Evolutionary conservation across 306 rosid species (phyloP), one percentile per base, ranked within the genome.

Genomic region (Glycine tomentella): DNA sequence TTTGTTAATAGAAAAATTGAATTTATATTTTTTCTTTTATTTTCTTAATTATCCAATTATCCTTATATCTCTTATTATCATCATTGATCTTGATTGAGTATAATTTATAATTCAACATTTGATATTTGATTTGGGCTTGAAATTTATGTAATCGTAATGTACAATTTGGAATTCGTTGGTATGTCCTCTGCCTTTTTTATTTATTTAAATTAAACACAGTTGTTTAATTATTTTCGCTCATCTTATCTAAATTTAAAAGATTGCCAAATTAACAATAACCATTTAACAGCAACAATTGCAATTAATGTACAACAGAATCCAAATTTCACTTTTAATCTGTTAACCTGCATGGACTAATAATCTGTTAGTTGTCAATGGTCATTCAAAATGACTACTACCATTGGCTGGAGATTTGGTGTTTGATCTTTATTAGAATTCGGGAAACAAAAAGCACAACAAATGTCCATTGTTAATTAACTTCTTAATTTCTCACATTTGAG

Each of bases 21-120:
- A 34, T 34, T 34, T 0, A 34, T 3, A 34, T 0, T 34, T 2
- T 16, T 69, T 87, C 20, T 4, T 5, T 77, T 52, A 84, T 77
- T 46, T 1, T 87, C 9, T 75, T 87, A 55, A 12, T 81, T 15
- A 76, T 86, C 51, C 84, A 45, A 45, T 81, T 84, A 76, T 8
- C 25, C 63, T 36, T 8, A 62, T 17, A 8, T 45, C 4, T 52
- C 40, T 0, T 9, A 3, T 56, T 8, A 7, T 4, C 38, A 7
- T 4, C 38, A 25, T 25, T 25, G 0, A 25, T 25, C 31, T 25
- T 25, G 31, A 25, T 25, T 25, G 31, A 25, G 31, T 25, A 38
- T 38, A 5, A 25, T 38, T 38, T 38, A 38, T 38, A 38, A 38
- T 38, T 5, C 44, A 38, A 3, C 44, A 38, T 38, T 38, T 0